Conservation (phyloP, 1,139 yeast genomes). For the Saccharomyces pastorianus region DNA sequence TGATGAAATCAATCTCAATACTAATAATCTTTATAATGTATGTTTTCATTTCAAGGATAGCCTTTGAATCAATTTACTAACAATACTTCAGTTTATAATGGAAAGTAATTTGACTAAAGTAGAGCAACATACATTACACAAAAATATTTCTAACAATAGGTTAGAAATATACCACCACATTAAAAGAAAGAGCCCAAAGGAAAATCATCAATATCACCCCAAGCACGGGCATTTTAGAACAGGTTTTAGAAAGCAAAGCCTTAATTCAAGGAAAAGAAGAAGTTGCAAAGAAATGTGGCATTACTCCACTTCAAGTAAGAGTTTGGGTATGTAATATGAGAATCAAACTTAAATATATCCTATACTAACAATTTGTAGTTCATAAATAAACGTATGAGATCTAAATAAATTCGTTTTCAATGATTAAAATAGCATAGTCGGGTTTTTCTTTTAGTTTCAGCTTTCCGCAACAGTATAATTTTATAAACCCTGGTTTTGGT, state of each 20-base stretch:
- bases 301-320: constrained; percentile 14
- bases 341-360: neutral
- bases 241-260: constrained; percentile 12
- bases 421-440: neutral
- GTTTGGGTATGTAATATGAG: constrained; percentile 9
- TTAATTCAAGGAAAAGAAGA: constrained; percentile 12
- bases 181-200: neutral
- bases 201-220: neutral
- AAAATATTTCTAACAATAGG: neutral
- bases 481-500: constrained; percentile 1
- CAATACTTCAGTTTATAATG: neutral
- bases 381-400: constrained; percentile 1
- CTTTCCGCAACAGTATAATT: constrained; percentile 6
- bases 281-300: constrained; percentile 13
- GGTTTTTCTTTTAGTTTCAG: neutral
- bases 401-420: neutral
- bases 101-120: neutral
- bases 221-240: constrained; percentile 12
- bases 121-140: neutral
- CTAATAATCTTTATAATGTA: neutral
- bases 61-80: neutral
- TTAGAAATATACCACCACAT: neutral
- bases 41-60: neutral
- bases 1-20: neutral
- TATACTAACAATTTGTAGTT: constrained; percentile 1